A percentile compares a stretch with the other conserved stretches of the same genome.
These are phyloP conservation scores for Glycine latifolia DNA, from an alignment of 306 rosid genomes.

Conservation along the genomic window DNA sequence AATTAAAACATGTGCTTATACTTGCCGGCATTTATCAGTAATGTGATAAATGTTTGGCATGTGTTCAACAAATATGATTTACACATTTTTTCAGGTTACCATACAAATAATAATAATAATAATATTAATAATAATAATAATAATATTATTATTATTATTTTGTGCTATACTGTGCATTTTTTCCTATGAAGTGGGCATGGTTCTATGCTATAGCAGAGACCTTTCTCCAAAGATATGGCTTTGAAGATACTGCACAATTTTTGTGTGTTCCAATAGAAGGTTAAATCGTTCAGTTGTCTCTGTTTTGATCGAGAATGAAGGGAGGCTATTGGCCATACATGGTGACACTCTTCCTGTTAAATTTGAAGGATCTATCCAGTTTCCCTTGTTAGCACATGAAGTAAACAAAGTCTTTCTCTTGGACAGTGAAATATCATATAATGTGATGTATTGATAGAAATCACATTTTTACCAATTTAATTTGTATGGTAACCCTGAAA, in stretches of 20 bases:
- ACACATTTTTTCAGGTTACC: too few relatives aligned
- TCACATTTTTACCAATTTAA: background rate
- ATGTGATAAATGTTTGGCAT: too few relatives aligned
- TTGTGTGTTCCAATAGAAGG: background rate
- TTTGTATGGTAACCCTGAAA: background rate
- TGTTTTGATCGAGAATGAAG: background rate
- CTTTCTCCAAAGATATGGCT: background rate
- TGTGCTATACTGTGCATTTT: background rate
- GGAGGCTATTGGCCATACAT: background rate
- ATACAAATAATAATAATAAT: background rate
- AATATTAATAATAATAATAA: background rate
- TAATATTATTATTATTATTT: too few relatives aligned
- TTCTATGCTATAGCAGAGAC: background rate
- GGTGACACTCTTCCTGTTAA: constrained; percentile 4
- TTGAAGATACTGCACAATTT: constrained; percentile 7
- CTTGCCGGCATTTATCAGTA: too few relatives aligned
- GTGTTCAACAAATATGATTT: too few relatives aligned
- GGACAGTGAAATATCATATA: background rate
- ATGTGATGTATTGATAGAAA: background rate
- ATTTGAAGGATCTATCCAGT: constrained; percentile 20
- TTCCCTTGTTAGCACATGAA: background rate
- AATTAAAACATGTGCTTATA: too few relatives aligned
- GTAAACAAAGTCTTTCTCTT: background rate
- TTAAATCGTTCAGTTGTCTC: background rate
- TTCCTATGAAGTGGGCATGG: constrained; percentile 8